These are phyloP conservation scores for Ogataea allantospora DNA, from an alignment of 805 yeast species.

Conservation along the genomic window DNA sequence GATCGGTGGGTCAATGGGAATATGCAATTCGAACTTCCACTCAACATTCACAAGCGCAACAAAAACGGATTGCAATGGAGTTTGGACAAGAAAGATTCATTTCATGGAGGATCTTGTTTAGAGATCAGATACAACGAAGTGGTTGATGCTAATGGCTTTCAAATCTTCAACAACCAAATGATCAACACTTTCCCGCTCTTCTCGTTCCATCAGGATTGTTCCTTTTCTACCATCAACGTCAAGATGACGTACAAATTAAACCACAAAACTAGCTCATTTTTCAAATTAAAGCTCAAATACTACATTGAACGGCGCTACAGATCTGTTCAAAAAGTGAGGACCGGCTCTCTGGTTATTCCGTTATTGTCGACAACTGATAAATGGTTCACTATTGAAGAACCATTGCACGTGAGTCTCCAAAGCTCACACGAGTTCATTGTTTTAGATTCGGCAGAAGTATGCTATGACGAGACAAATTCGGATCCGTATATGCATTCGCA, in stretches of 20 bases:
- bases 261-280: constrained; percentile 24
- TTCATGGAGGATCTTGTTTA: constrained; percentile 38
- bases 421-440: constrained; percentile 22
- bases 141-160: constrained; percentile 20
- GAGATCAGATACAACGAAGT: constrained; percentile 28
- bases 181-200: constrained; percentile 27
- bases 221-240: constrained; percentile 28
- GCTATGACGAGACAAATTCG: constrained; percentile 19
- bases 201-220: constrained; percentile 29
- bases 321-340: constrained; percentile 28
- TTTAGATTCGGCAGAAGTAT: constrained; percentile 20
- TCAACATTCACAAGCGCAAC: constrained; percentile 17
- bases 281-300: constrained; percentile 35
- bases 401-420: constrained; percentile 20
- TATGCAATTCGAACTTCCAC: constrained; percentile 37
- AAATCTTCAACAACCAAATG: constrained; percentile 21
- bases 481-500: constrained; percentile 17
- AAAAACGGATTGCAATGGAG: constrained; percentile 24
- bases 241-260: constrained; percentile 23
- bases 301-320: constrained; percentile 34
- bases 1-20: constrained; percentile 39
- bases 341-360: constrained; percentile 34
- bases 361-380: constrained; percentile 24
- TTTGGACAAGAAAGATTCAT: constrained; percentile 28
- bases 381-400: constrained; percentile 28